Percentiles rank a stretch among this genome's conserved stretches.
Conservation (phyloP, 202 grass and related monocot species). For the Setaria viridis region DNA sequence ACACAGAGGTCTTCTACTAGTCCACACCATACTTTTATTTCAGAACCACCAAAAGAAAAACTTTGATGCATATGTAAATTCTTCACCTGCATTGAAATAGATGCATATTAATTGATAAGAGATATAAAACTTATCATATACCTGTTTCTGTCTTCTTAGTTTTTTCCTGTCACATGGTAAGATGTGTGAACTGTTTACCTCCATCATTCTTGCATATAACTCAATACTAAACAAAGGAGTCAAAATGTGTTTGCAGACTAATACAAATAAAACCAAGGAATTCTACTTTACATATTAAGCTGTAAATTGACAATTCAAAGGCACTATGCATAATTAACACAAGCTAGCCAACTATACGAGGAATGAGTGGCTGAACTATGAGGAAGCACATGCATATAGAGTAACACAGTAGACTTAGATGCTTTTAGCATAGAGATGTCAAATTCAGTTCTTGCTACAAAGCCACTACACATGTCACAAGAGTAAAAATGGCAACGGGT, state of each 20-base stretch:
- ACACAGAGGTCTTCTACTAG: conserved; percentile 78
- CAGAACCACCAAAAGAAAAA: conserved; percentile 64
- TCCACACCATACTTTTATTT: conserved; percentile 90
- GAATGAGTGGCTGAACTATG: neutral
- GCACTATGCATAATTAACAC: neutral
- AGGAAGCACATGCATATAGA: conserved; percentile 1
- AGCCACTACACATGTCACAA: neutral
- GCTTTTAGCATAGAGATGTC: neutral
- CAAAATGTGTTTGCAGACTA: neutral
- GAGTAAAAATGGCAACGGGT: too few species aligned
- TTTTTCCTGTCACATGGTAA: conserved; percentile 18
- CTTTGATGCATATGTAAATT: conserved; percentile 64
- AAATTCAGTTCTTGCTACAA: conserved; percentile 12
- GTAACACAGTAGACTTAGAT: neutral
- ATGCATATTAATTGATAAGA: conserved; percentile 13
- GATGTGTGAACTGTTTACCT: conserved; percentile 13
- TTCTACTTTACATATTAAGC: neutral
- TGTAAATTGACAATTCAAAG: neutral
- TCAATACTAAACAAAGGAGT: neutral
- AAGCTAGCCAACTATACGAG: neutral
- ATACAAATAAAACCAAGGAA: conserved; percentile 2
- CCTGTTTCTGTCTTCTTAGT: neutral
- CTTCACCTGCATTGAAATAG: conserved; percentile 65
- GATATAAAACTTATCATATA: conserved; percentile 9
- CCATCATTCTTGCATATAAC: neutral